These are phyloP conservation scores for Cladochytrium replicatum DNA, from an alignment of 192 early-diverging fungal species.

Conservation along the genomic window DNA sequence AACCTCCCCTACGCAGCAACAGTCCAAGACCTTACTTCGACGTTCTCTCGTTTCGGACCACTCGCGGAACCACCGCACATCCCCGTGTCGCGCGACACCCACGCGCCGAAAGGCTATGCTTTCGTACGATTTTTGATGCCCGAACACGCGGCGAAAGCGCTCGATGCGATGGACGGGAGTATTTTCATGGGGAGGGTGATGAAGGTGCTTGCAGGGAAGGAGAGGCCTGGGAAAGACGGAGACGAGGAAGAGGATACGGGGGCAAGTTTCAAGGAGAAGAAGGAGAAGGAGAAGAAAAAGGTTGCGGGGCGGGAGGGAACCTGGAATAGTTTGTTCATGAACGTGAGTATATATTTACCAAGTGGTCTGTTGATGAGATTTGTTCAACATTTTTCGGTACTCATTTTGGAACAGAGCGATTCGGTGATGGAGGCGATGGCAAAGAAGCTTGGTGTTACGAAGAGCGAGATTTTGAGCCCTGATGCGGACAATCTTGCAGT, in stretches of 20 bases:
- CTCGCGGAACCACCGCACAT: conserved; percentile 88
- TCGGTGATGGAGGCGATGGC: conserved; percentile 93
- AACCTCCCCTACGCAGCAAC: conserved; percentile 89
- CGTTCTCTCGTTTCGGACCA: conserved; percentile 82
- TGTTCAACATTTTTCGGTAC: conserved; percentile 3
- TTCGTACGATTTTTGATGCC: conserved; percentile 83
- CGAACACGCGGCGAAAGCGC: conserved; percentile 90
- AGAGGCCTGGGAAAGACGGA: conserved; percentile 59
- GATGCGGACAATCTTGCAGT: conserved; percentile 85
- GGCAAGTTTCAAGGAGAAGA: conserved; percentile 67
- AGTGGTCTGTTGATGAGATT: too few relatives aligned
- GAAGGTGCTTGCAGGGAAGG: conserved; percentile 81
- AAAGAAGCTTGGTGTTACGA: conserved; percentile 77
- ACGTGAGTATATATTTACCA: conserved; percentile 47
- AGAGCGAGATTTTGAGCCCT: conserved; percentile 83
- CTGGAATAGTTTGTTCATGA: conserved; percentile 97
- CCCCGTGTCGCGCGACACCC: conserved; percentile 85
- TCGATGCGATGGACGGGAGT: conserved; percentile 63
- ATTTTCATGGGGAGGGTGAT: conserved; percentile 89
- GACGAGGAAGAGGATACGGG: conserved; percentile 36
- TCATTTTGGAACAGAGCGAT: conserved; percentile 50
- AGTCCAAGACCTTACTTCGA: conserved; percentile 69
- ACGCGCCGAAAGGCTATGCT: conserved; percentile 87
- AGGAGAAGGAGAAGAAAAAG: conserved; percentile 69
- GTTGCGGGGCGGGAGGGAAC: conserved; percentile 75